These are phyloP conservation scores for Brasenia schreberi DNA, from an alignment of 164 flowering plant species.

Conservation along the genomic window DNA sequence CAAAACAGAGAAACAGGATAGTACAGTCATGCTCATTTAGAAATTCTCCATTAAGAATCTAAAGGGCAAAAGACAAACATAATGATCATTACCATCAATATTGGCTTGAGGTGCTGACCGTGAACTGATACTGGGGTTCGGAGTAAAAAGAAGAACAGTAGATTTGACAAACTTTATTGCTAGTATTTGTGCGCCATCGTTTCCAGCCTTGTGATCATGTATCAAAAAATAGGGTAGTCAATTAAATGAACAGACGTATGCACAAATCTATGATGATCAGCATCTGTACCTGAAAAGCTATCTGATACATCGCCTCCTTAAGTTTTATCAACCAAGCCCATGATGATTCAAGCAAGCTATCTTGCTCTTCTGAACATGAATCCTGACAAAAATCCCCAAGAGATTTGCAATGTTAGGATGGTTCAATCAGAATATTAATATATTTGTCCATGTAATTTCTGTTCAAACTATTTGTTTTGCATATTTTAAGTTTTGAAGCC, in stretches of 20 bases:
- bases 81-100: conserved; percentile 35
- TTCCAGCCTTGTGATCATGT: conserved; percentile 37
- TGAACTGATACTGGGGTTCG: conserved; percentile 67
- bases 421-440: no score
- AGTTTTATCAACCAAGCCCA: conserved; percentile 78
- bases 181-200: conserved; percentile 55
- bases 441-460: no score
- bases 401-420: background rate
- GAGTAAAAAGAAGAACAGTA: conserved; percentile 74
- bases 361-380: conserved; percentile 49
- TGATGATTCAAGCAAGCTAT: conserved; percentile 45
- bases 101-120: conserved; percentile 42
- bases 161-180: conserved; percentile 83
- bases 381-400: conserved; percentile 32
- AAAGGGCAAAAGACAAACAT: background rate
- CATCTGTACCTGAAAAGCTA: conserved; percentile 70
- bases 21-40: background rate
- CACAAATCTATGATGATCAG: background rate
- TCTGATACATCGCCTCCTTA: conserved; percentile 56
- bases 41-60: background rate
- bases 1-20: background rate
- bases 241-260: background rate
- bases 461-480: no score
- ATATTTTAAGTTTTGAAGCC: no score
- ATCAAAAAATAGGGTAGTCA: background rate